These are phyloP conservation scores for Brassica incana DNA, from an alignment of 345 rosid species.

Conservation along the genomic window DNA sequence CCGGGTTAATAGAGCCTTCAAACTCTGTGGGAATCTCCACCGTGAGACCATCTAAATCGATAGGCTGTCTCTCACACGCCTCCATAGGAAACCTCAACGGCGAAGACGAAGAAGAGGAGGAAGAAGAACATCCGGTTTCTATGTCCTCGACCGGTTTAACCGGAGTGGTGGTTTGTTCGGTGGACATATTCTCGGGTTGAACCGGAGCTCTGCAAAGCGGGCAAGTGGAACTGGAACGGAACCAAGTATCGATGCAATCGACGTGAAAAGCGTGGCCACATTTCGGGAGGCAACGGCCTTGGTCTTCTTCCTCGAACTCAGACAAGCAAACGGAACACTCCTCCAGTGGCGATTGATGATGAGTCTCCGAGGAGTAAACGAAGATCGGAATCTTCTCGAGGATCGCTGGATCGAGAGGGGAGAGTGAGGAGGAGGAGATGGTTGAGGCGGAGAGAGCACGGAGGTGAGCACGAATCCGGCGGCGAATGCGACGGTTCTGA, in stretches of 20 bases:
- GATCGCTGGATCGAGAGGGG: constrained; percentile 53
- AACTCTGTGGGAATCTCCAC: constrained; percentile 41
- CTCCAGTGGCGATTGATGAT: constrained; percentile 15
- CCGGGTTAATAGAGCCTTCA: constrained; percentile 28
- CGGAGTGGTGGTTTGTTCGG: background rate
- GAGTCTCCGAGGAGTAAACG: constrained; percentile 36
- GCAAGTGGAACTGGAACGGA: constrained; percentile 66
- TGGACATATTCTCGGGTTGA: constrained; percentile 22
- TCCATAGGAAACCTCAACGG: constrained; percentile 33
- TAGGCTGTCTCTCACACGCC: constrained; percentile 29
- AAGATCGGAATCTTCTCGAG: constrained; percentile 60
- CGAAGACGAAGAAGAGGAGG: constrained; percentile 22
- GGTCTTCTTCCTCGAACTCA: constrained; percentile 69
- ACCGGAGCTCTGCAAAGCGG: constrained; percentile 84
- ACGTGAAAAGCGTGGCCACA: constrained; percentile 78
- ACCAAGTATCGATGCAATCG: constrained; percentile 88
- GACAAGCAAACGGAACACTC: constrained; percentile 79
- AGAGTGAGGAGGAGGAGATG: constrained; percentile 11
- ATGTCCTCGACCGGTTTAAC: constrained; percentile 25
- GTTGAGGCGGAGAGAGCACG: constrained; percentile 35
- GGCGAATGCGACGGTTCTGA: constrained; percentile 47
- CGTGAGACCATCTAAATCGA: constrained; percentile 22
- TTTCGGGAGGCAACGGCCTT: constrained; percentile 60
- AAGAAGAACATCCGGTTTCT: constrained; percentile 29
- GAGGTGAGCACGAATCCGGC: constrained; percentile 40